These are phyloP conservation scores for Leccinum rimulosum DNA, from an alignment of 768 basidiomycete genomes.

Conservation along the genomic window DNA sequence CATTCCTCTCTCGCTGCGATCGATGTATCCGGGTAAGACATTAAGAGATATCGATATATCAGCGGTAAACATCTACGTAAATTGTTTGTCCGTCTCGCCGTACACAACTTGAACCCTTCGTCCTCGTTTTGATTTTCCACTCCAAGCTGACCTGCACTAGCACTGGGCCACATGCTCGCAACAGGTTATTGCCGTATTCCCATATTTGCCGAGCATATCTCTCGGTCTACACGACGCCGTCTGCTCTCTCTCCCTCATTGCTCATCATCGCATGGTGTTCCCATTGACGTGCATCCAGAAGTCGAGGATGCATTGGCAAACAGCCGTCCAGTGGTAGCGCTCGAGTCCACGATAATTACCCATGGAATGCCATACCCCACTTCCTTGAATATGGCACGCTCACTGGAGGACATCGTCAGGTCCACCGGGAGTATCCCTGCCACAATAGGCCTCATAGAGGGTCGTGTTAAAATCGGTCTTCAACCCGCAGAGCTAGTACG, in stretches of 20 bases:
- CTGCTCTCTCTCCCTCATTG: conserved; percentile 1
- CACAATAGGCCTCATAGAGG: conserved; percentile 82
- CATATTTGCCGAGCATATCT: background rate
- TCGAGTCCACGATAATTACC: conserved; percentile 90
- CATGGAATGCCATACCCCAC: conserved; percentile 87
- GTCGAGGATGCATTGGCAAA: conserved; percentile 74
- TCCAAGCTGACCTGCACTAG: background rate
- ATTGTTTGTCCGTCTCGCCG: background rate
- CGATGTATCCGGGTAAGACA: conserved; percentile 24
- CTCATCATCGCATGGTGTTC: conserved; percentile 15
- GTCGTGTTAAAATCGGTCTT: conserved; percentile 86
- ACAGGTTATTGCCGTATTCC: conserved; percentile 4
- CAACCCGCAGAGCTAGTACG: conserved; percentile 59
- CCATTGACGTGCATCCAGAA: conserved; percentile 78
- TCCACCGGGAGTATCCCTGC: conserved; percentile 80
- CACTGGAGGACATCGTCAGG: conserved; percentile 73
- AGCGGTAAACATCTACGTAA: background rate
- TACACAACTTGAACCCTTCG: background rate
- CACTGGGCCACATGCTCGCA: conserved; percentile 14
- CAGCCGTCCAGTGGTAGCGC: conserved; percentile 74
- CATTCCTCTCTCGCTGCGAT: conserved; percentile 24
- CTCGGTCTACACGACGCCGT: conserved; percentile 5
- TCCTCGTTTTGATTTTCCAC: background rate
- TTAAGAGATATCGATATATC: background rate
- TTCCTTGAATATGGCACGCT: conserved; percentile 67